Base-by-base conservation (phyloP, 208 protist genomes). In the Crithidia bombi region DNA sequence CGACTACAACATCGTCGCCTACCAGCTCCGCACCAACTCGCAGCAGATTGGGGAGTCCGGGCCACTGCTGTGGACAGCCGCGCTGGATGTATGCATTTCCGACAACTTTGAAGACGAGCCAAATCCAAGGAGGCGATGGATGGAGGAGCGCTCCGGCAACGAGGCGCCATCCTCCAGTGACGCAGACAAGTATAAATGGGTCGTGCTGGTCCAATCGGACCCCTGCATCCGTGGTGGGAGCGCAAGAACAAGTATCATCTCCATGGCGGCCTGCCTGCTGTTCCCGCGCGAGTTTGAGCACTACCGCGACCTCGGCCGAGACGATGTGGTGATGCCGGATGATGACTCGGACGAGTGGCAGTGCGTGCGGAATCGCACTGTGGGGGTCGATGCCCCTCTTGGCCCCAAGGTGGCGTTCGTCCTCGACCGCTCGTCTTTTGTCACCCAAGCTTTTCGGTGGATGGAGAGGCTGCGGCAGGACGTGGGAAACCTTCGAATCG, bases 151-250 rank as follows among this genome's bases (percentile, higher is more conserved):
- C 10, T 46, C 23, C 2, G 51, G n/a, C 4, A 5, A 3, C 21
- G n/a, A 36, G 65, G 39, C 32, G 41, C 51, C 17, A 12, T 30
- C 19, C 44, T 2, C 59, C 11, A 32, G 17, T 33, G 30, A 3
- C 28, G 2, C 2, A 0, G 41, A 63, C 5, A 6, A 19, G 38
- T 44, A 21, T 15, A 11, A 6, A 32, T 71, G 65, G 65, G 14
- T 71, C 1, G 54, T 63, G 54, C 43, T 71, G 35, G 17, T 63
- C 6, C 65, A 46, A 41, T 71, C 65, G 3, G 65, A 71, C 32
- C 36, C 54, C 3, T 61, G 54, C 43, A 46, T 33, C 6, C 65
- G 65, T 54, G 54, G 65, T 21, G 5, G 25, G 1, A 5, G 28
- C 11, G 65, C 54, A 9, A 61, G 55, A 44, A 7, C 33, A 11